Percentiles rank a stretch among this genome's conserved stretches.
phyloP scores from a whole-genome alignment of 345 rosid genomes.

The Jatropha curcas region DNA sequence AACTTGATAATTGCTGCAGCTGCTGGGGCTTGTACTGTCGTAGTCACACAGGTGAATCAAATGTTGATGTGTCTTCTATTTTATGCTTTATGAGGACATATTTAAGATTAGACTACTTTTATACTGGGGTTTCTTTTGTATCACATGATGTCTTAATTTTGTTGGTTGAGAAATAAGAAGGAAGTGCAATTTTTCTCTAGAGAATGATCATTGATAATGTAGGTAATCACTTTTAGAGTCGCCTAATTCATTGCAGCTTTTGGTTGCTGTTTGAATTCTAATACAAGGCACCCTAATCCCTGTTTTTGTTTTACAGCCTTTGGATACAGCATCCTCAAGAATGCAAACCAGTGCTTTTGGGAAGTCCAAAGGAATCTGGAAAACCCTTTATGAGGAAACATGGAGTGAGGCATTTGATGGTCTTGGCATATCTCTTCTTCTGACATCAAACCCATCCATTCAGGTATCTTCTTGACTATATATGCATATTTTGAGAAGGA shows the following conservation, averaged over 20 bases:
- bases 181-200: neutral
- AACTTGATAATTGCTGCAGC: conserved; percentile 30
- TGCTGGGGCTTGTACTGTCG: conserved; percentile 33
- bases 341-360: conserved; percentile 34
- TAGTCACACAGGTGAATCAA: conserved; percentile 22
- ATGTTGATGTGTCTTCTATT: neutral
- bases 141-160: neutral
- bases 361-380: conserved; percentile 28
- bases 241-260: neutral
- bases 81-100: neutral
- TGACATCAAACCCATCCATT: conserved; percentile 31
- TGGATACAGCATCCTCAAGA: conserved; percentile 31
- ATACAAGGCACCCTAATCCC: neutral
- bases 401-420: conserved; percentile 34
- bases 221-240: no score
- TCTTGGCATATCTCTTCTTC: conserved; percentile 29
- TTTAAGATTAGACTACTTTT: no score
- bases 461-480: conserved; percentile 21
- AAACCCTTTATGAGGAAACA: conserved; percentile 28
- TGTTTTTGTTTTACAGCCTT: conserved; percentile 17
- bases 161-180: neutral
- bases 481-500: neutral
- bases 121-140: neutral
- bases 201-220: neutral
- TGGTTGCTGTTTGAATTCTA: neutral